Base-by-base conservation (phyloP, 495 filamentous ascomycete genomes). In the Podospora pseudocomata region DNA sequence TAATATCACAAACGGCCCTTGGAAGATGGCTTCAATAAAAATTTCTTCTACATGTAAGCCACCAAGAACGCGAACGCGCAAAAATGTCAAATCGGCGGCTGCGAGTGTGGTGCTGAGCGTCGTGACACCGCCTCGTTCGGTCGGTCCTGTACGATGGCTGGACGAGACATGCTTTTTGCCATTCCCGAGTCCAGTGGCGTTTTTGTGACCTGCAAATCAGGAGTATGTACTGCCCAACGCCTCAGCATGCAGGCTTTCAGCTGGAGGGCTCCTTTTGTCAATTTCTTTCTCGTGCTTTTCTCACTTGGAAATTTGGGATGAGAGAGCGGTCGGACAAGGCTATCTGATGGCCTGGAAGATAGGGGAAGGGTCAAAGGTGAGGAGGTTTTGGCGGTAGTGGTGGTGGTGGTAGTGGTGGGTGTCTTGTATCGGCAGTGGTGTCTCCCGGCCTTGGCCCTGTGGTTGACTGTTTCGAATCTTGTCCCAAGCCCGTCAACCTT, bases 381-480 rank as follows among this genome's bases (percentile, higher is more conserved):
- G 30, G 23, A 23, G 30, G 30, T 32, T 32, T 32, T 32, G 30
- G 20, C 15, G 27, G 27, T 15, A 23, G 15, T 60, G 23, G 11
- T 23, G 19, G 20, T 27, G 57, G 19, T 13, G 57, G 20, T 13
- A 15, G 59, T 61, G 39, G 39, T 49, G 39, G 39, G 39, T 16
- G 39, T 49, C 39, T 49, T 49, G 39, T 49, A 49, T 49, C 39
- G 39, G 39, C 39, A 11, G 39, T 49, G 7, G 39, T 16, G 30
- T 49, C 2, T 49, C 39, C 39, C 39, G 39, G 39, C 15, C 39
- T 32, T 28, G 59, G 27, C 19, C 23, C 30, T 32, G 30, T 32
- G 59, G 59, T 61, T 61, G 23, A 61, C 27, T 30, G 59, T 61
- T 61, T 61, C 59, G 59, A 28, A 30, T 26, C 23, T 23, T 27